Percentiles rank a stretch among this genome's conserved stretches.
phyloP scores from a whole-genome alignment of 306 rosid species.

The Glycine soja region DNA sequence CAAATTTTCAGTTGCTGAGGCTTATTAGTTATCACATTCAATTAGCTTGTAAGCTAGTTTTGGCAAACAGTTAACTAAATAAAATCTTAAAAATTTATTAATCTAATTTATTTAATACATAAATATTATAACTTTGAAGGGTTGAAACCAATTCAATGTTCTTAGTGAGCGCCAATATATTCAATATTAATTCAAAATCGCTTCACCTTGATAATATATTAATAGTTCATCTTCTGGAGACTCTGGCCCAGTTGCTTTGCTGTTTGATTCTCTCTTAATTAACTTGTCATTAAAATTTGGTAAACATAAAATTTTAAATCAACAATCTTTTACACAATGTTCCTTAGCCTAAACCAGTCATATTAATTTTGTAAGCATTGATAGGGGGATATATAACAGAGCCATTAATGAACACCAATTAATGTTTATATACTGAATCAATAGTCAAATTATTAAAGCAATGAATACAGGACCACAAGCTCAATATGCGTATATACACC shows the following conservation, averaged over 20 bases:
- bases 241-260: neutral
- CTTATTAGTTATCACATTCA: too few relatives aligned
- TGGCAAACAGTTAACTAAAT: too few relatives aligned
- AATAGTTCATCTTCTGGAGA: too few relatives aligned
- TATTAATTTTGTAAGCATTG: neutral
- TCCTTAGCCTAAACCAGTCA: neutral
- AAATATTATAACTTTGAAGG: too few relatives aligned
- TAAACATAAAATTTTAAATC: neutral
- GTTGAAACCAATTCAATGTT: too few relatives aligned
- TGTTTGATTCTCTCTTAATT: neutral
- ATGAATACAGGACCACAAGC: neutral
- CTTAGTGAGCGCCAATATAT: too few relatives aligned
- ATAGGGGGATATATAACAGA: neutral
- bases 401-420: neutral
- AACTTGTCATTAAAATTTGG: neutral
- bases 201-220: too few relatives aligned
- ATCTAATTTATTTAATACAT: too few relatives aligned
- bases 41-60: too few relatives aligned
- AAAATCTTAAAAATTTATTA: too few relatives aligned
- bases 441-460: neutral
- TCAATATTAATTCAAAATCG: too few relatives aligned
- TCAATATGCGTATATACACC: constrained; percentile 18
- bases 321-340: neutral
- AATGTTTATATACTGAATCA: neutral
- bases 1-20: too few relatives aligned